A percentile compares a stretch with the other conserved stretches of the same genome.
Conservation (phyloP, 495 filamentous ascomycete species). For the Ramalina intermedia region DNA sequence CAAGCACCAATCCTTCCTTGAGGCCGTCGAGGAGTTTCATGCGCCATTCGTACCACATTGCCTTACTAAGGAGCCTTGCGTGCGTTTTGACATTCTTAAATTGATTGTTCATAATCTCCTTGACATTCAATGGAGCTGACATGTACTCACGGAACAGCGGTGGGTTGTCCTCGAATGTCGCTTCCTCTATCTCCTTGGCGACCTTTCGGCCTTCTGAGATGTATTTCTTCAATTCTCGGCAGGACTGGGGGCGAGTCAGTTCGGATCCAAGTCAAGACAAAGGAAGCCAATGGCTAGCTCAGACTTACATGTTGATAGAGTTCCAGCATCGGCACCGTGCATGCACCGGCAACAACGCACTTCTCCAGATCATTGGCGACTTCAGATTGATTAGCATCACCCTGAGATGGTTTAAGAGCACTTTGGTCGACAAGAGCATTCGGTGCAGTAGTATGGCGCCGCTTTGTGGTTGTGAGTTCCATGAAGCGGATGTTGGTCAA, state of each 20-base stretch:
- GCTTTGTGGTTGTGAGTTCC: constrained; percentile 73
- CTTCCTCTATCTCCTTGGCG: constrained; percentile 74
- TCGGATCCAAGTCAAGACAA: not conserved
- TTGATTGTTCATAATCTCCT: constrained; percentile 80
- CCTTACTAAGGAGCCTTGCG: constrained; percentile 75
- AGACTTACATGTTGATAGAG: constrained; percentile 76
- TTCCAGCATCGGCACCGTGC: constrained; percentile 83
- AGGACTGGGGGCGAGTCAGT: constrained; percentile 43
- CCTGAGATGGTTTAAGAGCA: constrained; percentile 23
- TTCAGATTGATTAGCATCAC: constrained; percentile 23
- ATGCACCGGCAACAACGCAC: constrained; percentile 77
- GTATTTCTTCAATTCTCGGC: constrained; percentile 85
- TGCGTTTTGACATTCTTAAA: constrained; percentile 94
- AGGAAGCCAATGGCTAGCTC: not conserved
- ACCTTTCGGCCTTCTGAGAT: constrained; percentile 81
- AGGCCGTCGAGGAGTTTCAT: constrained; percentile 78
- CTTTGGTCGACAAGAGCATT: constrained; percentile 28
- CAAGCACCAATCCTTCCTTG: constrained; percentile 60
- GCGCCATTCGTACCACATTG: constrained; percentile 96
- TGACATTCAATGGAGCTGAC: constrained; percentile 69
- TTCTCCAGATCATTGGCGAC: constrained; percentile 43
- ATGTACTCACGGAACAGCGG: constrained; percentile 85
- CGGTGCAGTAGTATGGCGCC: constrained; percentile 68
- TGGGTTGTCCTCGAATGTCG: constrained; percentile 78
- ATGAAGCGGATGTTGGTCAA: constrained; percentile 95